These are phyloP conservation scores for Leishmania major DNA, from an alignment of 208 protist species.

Conservation along the genomic window DNA sequence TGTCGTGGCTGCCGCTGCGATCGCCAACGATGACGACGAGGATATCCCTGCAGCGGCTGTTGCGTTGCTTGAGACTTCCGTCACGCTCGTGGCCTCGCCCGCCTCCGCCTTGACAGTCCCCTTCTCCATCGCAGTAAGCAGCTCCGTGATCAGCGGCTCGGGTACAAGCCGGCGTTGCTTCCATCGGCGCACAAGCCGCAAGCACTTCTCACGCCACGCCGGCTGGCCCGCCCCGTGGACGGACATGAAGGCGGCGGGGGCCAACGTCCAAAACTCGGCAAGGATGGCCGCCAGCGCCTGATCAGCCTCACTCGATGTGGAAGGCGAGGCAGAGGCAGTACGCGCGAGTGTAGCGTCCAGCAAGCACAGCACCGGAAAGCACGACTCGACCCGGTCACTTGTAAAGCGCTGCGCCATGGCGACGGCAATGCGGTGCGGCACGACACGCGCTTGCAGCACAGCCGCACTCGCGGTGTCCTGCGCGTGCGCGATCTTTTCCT, in stretches of 20 bases:
- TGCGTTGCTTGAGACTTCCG: neutral
- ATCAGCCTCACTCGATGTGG: conserved; percentile 19
- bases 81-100: neutral
- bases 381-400: conserved; percentile 34
- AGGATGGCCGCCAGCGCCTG: conserved; percentile 42
- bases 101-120: neutral
- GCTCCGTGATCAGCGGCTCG: conserved; percentile 19
- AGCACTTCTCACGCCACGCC: conserved; percentile 54
- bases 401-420: conserved; percentile 73
- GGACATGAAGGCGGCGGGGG: conserved; percentile 30
- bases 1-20: neutral
- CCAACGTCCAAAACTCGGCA: conserved; percentile 55
- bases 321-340: conserved; percentile 6
- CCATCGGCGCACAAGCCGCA: conserved; percentile 66
- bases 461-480: conserved; percentile 32
- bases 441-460: conserved; percentile 33
- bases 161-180: conserved; percentile 39
- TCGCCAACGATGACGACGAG: neutral
- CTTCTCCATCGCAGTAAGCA: conserved; percentile 39
- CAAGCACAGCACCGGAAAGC: conserved; percentile 76
- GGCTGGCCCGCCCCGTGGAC: conserved; percentile 26
- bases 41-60: neutral
- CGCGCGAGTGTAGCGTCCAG: conserved; percentile 62
- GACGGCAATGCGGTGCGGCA: conserved; percentile 56
- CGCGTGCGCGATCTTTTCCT: conserved; percentile 61